These are phyloP conservation scores for Lophium mytilinum DNA, from an alignment of 495 filamentous ascomycete genomes.

Conservation along the genomic window DNA sequence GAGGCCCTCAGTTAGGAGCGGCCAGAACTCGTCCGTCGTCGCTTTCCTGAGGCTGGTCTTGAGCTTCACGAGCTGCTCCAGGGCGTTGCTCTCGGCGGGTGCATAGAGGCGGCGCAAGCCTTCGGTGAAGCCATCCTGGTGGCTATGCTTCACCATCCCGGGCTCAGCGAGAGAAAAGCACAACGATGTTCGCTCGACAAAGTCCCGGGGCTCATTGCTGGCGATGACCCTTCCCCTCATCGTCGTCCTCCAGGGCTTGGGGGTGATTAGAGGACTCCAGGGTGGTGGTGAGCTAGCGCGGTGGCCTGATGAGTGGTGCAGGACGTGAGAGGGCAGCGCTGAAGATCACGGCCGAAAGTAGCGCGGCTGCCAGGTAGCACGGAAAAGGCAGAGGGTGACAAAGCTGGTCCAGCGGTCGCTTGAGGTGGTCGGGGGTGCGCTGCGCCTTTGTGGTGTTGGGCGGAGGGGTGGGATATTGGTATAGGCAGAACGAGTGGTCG, in stretches of 20 bases:
- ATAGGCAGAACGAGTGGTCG: too few species aligned
- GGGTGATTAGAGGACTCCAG: not conserved
- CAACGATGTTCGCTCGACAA: slow-evolving; percentile 25
- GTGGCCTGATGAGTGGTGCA: too few species aligned
- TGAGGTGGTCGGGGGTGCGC: too few species aligned
- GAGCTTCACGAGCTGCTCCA: slow-evolving; percentile 53
- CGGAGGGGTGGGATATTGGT: too few species aligned
- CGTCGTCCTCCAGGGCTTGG: not conserved
- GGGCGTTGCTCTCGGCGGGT: slow-evolving; percentile 50
- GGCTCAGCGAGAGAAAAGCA: slow-evolving; percentile 23
- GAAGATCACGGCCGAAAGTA: too few species aligned
- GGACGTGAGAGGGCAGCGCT: too few species aligned
- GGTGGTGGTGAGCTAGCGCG: not conserved
- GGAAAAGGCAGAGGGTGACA: too few species aligned
- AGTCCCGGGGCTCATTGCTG: slow-evolving; percentile 18
- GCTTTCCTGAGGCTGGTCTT: slow-evolving; percentile 51
- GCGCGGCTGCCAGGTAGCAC: too few species aligned
- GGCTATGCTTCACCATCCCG: slow-evolving; percentile 36
- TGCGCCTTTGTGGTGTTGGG: too few species aligned
- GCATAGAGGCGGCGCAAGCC: slow-evolving; percentile 42
- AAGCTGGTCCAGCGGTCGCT: too few species aligned
- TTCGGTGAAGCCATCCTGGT: slow-evolving; percentile 44
- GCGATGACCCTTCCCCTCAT: not conserved
- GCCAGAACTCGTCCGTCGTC: slow-evolving; percentile 59
- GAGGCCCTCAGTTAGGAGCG: slow-evolving; percentile 56